Conservation (phyloP, 257 asterid species). For the Forsythia suspensa region DNA sequence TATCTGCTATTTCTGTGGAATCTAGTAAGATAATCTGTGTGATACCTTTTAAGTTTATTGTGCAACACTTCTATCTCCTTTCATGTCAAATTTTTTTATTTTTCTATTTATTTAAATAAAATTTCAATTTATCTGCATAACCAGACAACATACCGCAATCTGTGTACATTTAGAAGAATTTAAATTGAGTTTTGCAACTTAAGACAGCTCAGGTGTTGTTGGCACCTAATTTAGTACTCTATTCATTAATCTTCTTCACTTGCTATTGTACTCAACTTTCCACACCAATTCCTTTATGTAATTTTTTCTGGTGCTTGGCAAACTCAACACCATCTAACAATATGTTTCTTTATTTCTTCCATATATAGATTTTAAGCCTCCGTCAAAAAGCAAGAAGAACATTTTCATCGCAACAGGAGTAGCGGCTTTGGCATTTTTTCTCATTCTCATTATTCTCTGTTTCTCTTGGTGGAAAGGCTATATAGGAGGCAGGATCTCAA, state of each 20-base stretch:
- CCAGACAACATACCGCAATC: too few species aligned
- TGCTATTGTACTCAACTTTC: background rate
- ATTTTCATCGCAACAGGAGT: conserved; percentile 38
- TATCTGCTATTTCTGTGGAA: conserved; percentile 63
- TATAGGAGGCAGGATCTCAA: conserved; percentile 33
- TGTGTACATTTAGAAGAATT: too few species aligned
- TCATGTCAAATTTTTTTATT: too few species aligned
- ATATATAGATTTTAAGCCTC: conserved; percentile 48
- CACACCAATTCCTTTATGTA: background rate
- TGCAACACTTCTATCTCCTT: background rate
- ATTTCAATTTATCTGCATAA: background rate
- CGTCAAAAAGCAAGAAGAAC: conserved; percentile 39
- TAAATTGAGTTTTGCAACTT: too few species aligned
- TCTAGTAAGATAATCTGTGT: conserved; percentile 35
- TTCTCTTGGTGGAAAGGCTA: conserved; percentile 41
- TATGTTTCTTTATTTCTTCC: conserved; percentile 12
- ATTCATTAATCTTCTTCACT: background rate
- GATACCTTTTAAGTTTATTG: background rate
- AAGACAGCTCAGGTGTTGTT: background rate
- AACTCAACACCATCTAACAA: background rate
- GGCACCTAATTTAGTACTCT: background rate
- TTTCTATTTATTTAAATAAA: too few species aligned
- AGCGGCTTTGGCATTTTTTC: conserved; percentile 23
- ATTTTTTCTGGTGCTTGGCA: background rate
- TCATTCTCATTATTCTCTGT: conserved; percentile 31